Base-by-base conservation (phyloP, 129 eudicot species). In the Mikania micrantha region DNA sequence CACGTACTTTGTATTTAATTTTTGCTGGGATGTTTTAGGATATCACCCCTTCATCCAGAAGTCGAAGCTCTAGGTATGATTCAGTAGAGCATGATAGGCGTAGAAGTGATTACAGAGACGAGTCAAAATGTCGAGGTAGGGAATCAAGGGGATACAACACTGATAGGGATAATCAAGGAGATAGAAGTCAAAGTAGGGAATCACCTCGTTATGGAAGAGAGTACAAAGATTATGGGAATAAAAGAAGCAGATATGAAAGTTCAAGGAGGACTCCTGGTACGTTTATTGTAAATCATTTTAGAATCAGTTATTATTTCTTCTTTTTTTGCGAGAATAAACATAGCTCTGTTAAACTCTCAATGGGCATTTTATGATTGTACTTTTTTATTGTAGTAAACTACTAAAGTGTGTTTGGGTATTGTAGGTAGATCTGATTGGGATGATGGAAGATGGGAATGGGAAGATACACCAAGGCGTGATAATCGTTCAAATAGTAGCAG, bases 391-490 rank as follows among this genome's bases (percentile, higher is more conserved):
- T 63, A 35, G n/a, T 54, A 19, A 28, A 40, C 22, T 20, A 41
- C 28, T 66, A 13, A 4, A 1, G 27, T 69, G 24, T 56, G 69
- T 57, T 27, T 64, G 53, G 41, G 12, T 65, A 58, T 64, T 69
- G 64, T 66, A 85, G 91, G 85, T 49, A 80, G 88, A 69, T 83
- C 88, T 60, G 92, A 86, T 47, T 86, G 92, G 92, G 92, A 86
- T 59, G 83, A 80, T 71, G 86, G 92, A 41, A 86, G 84, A 58
- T 86, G 92, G 92, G 92, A 83, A 72, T 86, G 92, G 92, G 88
- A 86, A 74, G 92, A 86, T 63, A 66, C 92, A 40, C 92, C 92
- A 7, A 77, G 81, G 13, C 85, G 81, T 64, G 85, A 82, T 66
- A 58, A 72, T 74, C 79, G 72, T 35, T 74, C 82, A 28, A 32